Conservation (phyloP, 192 early-diverging fungal genomes). For the Dimargaris xerosporica region DNA sequence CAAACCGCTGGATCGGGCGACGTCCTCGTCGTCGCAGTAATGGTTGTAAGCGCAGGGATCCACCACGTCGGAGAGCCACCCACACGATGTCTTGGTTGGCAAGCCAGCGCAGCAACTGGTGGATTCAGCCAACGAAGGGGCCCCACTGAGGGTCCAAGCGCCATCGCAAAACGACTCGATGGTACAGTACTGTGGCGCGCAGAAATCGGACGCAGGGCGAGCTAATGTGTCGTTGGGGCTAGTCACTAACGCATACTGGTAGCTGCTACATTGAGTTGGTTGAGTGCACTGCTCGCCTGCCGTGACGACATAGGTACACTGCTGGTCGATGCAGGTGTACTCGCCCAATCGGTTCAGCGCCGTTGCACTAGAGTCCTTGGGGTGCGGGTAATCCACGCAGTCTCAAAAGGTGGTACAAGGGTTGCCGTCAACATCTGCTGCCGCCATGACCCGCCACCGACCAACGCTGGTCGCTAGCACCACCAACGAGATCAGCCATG, state of each 20-base stretch:
- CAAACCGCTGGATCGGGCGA: slow-evolving; percentile 3
- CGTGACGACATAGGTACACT: slow-evolving; percentile 40
- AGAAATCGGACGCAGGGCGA: slow-evolving; percentile 18
- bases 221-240: slow-evolving; percentile 17
- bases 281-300: slow-evolving; percentile 38
- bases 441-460: too few species aligned
- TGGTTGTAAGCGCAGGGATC: slow-evolving; percentile 31
- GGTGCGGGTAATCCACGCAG: neutral
- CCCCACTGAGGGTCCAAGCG: slow-evolving; percentile 35
- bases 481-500: too few species aligned
- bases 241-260: slow-evolving; percentile 19
- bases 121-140: slow-evolving; percentile 18
- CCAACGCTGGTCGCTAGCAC: too few species aligned
- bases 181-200: slow-evolving; percentile 37
- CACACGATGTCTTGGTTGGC: slow-evolving; percentile 22
- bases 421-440: neutral
- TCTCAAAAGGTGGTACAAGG: neutral
- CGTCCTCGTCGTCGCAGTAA: slow-evolving; percentile 18
- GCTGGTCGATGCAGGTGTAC: slow-evolving; percentile 36
- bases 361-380: neutral
- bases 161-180: slow-evolving; percentile 43
- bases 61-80: slow-evolving; percentile 26
- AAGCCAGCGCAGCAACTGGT: slow-evolving; percentile 39
- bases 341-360: slow-evolving; percentile 22
- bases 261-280: slow-evolving; percentile 35